These are phyloP conservation scores for Oxytropis ochrocephala DNA, from an alignment of 306 rosid genomes.

Conservation along the genomic window DNA sequence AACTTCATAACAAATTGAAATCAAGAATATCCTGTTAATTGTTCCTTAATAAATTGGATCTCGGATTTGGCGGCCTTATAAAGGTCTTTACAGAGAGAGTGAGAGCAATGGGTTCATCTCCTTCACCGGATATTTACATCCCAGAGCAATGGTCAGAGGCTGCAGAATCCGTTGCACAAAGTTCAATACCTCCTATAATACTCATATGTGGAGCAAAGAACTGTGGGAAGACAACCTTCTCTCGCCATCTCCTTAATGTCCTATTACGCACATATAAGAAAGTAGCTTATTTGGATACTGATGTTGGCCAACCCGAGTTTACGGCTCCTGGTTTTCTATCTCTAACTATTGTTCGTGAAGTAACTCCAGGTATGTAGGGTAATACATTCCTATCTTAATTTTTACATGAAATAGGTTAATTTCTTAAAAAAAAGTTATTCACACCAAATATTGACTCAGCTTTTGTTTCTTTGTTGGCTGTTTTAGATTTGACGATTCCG, in stretches of 20 bases:
- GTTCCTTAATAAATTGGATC: too few species aligned
- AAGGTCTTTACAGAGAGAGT: not conserved
- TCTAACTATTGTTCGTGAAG: slow-evolving; percentile 49
- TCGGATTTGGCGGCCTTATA: too few species aligned
- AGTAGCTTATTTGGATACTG: slow-evolving; percentile 82
- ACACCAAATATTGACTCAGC: not conserved
- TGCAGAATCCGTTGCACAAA: slow-evolving; percentile 41
- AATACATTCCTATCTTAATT: slow-evolving; percentile 2
- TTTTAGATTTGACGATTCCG: slow-evolving; percentile 70
- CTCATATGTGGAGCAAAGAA: slow-evolving; percentile 80
- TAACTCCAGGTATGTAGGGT: slow-evolving; percentile 64
- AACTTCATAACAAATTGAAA: too few species aligned
- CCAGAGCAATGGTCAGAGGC: slow-evolving; percentile 69
- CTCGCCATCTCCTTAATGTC: slow-evolving; percentile 73
- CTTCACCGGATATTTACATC: slow-evolving; percentile 49
- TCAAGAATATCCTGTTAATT: too few species aligned
- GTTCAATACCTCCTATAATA: slow-evolving; percentile 46
- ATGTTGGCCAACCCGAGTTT: slow-evolving; percentile 95
- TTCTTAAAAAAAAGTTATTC: not conserved
- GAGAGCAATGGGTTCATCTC: slow-evolving; percentile 35
- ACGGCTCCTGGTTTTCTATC: slow-evolving; percentile 84
- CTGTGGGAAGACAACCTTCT: slow-evolving; percentile 82
- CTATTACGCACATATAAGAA: slow-evolving; percentile 40
- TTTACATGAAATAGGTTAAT: not conserved
- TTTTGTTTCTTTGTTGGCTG: not conserved